A percentile compares a stretch with the other conserved stretches of the same genome.
phyloP scores from a whole-genome alignment of 140 eudicot genomes.

The Erigeron philadelphicus region DNA sequence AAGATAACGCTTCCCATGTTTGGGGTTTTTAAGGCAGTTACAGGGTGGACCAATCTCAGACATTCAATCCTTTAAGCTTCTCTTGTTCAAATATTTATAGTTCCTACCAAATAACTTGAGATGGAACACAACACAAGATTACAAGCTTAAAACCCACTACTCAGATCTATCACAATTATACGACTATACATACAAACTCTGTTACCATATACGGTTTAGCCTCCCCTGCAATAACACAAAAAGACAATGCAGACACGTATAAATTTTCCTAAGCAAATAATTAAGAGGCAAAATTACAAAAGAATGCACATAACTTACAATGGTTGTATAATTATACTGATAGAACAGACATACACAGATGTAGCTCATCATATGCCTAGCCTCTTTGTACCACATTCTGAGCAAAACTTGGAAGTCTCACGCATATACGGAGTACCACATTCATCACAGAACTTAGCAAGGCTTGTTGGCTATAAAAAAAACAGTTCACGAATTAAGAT shows the following conservation, averaged over 20 bases:
- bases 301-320: not conserved
- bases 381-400: conserved; percentile 93
- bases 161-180: not conserved
- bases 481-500: conserved; percentile 8
- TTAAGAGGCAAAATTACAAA: not conserved
- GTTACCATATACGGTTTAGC: not conserved
- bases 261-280: not conserved
- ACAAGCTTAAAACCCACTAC: not conserved
- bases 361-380: conserved; percentile 51
- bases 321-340: not conserved
- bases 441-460: conserved; percentile 97
- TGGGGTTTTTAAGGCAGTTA: too few species aligned
- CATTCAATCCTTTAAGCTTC: too few species aligned
- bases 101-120: too few species aligned
- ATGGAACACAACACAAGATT: not conserved
- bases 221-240: conserved; percentile 14
- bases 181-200: conserved; percentile 5
- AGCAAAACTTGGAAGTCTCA: conserved; percentile 90
- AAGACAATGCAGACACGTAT: not conserved
- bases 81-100: too few species aligned
- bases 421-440: conserved; percentile 87
- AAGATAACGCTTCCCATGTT: conserved; percentile 23
- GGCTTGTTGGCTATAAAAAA: conserved; percentile 62
- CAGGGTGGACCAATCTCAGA: too few species aligned
- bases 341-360: not conserved